Conservation (phyloP, 73 alveolate species). For the Stentor coeruleus region DNA sequence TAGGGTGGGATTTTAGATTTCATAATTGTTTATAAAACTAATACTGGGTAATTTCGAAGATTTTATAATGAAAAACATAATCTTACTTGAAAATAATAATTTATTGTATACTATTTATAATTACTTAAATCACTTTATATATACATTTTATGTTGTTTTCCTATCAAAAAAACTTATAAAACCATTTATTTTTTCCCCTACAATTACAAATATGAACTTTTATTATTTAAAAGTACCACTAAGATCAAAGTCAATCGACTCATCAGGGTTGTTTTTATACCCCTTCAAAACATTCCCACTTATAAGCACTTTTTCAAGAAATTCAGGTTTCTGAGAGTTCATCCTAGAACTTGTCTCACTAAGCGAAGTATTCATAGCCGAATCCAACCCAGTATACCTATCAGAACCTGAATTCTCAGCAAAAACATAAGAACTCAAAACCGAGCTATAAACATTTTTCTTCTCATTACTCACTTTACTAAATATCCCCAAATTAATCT, state of each 20-base stretch:
- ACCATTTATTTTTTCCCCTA: too few relatives aligned
- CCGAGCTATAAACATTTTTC: background rate
- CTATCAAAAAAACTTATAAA: too few relatives aligned
- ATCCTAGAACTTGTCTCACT: background rate
- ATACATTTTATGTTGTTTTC: background rate
- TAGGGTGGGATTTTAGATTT: too few relatives aligned
- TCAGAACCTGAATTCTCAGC: background rate
- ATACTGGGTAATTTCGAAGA: too few relatives aligned
- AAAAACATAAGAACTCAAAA: background rate
- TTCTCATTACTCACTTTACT: background rate
- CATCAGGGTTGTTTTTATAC: background rate
- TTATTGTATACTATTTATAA: too few relatives aligned
- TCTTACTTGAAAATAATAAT: too few relatives aligned
- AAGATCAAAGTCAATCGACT: background rate
- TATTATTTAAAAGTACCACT: background rate
- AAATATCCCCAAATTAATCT: background rate
- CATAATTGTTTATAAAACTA: too few relatives aligned
- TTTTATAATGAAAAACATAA: too few relatives aligned
- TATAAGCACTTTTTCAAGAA: background rate
- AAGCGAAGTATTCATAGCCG: background rate
- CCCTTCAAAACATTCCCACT: background rate
- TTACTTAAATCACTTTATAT: background rate
- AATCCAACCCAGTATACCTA: background rate
- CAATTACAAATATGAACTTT: too few relatives aligned
- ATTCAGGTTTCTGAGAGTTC: too few relatives aligned